phyloP scores from a whole-genome alignment of 352 stramenopile genomes.

The Pythium biforme region DNA sequence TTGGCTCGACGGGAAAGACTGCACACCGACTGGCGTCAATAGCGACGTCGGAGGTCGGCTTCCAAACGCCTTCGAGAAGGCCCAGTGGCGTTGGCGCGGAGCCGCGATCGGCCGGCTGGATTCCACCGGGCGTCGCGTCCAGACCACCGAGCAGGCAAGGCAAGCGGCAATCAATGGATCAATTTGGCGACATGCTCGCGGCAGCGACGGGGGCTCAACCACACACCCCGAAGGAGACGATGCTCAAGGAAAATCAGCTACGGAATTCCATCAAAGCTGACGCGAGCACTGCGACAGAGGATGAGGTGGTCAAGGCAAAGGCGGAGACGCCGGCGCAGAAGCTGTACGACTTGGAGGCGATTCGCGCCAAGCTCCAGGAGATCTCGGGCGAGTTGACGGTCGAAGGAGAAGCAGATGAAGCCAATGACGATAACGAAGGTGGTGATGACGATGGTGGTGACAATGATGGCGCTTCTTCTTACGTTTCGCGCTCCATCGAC shows the following conservation, averaged over 20 bases:
- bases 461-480: not conserved
- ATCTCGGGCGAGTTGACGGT: constrained; percentile 11
- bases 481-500: not conserved
- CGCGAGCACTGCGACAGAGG: not conserved
- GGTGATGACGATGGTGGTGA: not conserved
- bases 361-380: constrained; percentile 11
- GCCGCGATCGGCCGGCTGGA: not conserved
- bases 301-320: not conserved
- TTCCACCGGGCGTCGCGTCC: not conserved
- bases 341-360: constrained; percentile 1
- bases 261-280: constrained; percentile 2
- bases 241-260: constrained; percentile 14
- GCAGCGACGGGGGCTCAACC: not conserved
- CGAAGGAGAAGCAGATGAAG: not conserved
- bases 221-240: not conserved
- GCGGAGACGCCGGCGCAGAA: constrained; percentile 12
- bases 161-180: constrained; percentile 25
- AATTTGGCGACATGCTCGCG: constrained; percentile 49
- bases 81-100: not conserved
- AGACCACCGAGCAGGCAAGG: not conserved
- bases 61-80: not conserved
- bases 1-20: not conserved
- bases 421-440: not conserved
- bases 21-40: not conserved
- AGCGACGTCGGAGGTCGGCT: not conserved